These are phyloP conservation scores for Stenocarpella maydis DNA, from an alignment of 2,329 filamentous ascomycete genomes.

Conservation along the genomic window DNA sequence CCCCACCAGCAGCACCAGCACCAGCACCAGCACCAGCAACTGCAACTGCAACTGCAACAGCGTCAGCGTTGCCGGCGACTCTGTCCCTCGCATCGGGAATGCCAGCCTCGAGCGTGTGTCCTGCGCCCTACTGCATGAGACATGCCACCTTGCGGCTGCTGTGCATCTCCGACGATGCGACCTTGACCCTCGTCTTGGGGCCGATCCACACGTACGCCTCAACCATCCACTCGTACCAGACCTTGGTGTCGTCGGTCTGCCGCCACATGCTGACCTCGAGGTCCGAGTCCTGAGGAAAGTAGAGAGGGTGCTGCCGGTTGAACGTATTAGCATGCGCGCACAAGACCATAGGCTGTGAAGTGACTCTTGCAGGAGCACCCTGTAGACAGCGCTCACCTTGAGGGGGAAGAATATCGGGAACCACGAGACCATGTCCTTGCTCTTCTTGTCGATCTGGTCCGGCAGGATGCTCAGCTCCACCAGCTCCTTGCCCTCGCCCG, in stretches of 20 bases:
- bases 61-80: not conserved
- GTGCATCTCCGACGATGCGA: slow-evolving; percentile 72
- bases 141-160: slow-evolving; percentile 76
- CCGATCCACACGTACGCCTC: slow-evolving; percentile 79
- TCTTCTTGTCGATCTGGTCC: slow-evolving; percentile 89
- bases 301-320: slow-evolving; percentile 75
- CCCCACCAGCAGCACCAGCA: not conserved
- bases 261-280: slow-evolving; percentile 95
- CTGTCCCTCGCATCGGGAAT: not conserved
- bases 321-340: slow-evolving; percentile 21
- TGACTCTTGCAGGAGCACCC: not conserved
- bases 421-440: slow-evolving; percentile 98
- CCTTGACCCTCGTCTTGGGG: slow-evolving; percentile 68
- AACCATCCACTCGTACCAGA: slow-evolving; percentile 99
- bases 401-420: slow-evolving; percentile 98
- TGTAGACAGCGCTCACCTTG: slow-evolving; percentile 67
- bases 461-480: slow-evolving; percentile 94
- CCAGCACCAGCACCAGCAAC: too few relatives aligned
- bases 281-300: slow-evolving; percentile 84
- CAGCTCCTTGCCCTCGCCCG: slow-evolving; percentile 53
- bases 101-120: not conserved
- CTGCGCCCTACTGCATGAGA: slow-evolving; percentile 63
- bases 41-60: too few relatives aligned
- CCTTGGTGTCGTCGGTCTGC: slow-evolving; percentile 91
- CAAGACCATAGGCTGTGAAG: not conserved